Base-by-base conservation (phyloP, 257 asterid genomes). In the Capsicum baccatum region DNA sequence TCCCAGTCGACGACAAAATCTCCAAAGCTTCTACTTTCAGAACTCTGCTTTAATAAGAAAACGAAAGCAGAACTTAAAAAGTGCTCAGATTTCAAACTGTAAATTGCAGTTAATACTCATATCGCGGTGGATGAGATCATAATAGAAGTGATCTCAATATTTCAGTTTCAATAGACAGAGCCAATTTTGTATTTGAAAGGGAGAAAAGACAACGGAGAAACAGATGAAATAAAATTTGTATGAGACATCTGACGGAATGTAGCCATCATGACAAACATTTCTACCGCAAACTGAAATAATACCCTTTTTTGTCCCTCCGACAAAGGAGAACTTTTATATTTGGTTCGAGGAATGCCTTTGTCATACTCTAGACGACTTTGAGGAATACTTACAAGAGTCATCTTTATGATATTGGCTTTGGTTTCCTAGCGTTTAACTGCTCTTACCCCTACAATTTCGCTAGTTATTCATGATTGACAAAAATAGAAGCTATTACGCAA, bases 1-100 rank as follows among this genome's bases (percentile, higher is more conserved):
- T 94, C 96, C 96, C 97, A 94, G 79, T 94, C 98, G 62, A 94
- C 57, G 39, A 82, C 89, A 89, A 96, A 96, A 79, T 92, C 97
- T 80, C 94, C 95, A 79, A 84, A 81, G 5, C 97, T 91, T 62
- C 93, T 93, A 62, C 83, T 79, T 85, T 88, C 89, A 44, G 84
- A 92, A 78, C 79, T 85, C 99, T 94, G 87, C 86, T 62, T 69
- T 35, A 67, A n/a, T 54, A 9, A 62, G 10, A 19, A 68, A 68
- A 37, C 7, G 5, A 37, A 68, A 37, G 8, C 17, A 74, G 47
- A 73, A 33, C 63, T 5, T 16, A 71, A 74, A 58, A 78, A 14
- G 64, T 78, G 68, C 42, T 71, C 79, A 81, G 59, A 21, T 68
- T 63, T 55, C 54, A 58, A 85, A 54, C 16, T 48, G 52, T 16